Percentiles rank a stretch among this genome's conserved stretches.
phyloP scores from a whole-genome alignment of 495 filamentous ascomycete genomes.

The Aspergillus hancockii region DNA sequence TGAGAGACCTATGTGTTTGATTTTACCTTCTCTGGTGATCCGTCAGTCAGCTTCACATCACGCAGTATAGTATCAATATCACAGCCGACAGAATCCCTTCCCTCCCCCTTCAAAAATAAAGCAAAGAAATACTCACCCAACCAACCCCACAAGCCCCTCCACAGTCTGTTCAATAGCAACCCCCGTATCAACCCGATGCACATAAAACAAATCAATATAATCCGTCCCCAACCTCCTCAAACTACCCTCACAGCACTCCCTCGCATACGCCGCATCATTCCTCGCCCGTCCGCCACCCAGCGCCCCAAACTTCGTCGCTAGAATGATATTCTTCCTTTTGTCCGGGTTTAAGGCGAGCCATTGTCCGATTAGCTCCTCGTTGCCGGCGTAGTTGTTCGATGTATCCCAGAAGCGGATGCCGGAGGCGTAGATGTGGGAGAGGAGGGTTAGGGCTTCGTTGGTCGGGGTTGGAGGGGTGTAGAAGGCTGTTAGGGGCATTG shows the following conservation, averaged over 20 bases:
- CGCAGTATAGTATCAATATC: too few relatives aligned
- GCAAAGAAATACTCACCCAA: conserved; percentile 35
- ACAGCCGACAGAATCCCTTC: too few relatives aligned
- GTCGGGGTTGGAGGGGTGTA: conserved; percentile 11
- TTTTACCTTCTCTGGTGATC: conserved; percentile 54
- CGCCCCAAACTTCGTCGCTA: conserved; percentile 53
- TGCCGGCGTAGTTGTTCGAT: conserved; percentile 31
- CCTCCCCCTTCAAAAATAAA: neutral
- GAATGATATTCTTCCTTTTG: conserved; percentile 55
- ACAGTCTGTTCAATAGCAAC: conserved; percentile 54
- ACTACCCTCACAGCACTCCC: conserved; percentile 44
- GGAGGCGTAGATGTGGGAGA: conserved; percentile 5
- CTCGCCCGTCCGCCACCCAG: conserved; percentile 31
- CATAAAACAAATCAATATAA: conserved; percentile 46
- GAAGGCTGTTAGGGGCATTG: neutral
- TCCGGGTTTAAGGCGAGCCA: conserved; percentile 53
- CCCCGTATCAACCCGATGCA: conserved; percentile 35
- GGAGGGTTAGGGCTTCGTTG: conserved; percentile 26
- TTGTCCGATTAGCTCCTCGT: conserved; percentile 54
- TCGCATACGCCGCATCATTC: conserved; percentile 46
- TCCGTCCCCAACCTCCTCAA: conserved; percentile 43
- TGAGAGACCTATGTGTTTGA: conserved; percentile 52
- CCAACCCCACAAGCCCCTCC: conserved; percentile 46
- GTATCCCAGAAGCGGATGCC: conserved; percentile 17
- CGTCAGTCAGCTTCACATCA: too few relatives aligned